Conservation (phyloP, 2,329 filamentous ascomycete genomes). For the Talaromyces amestolkiae region DNA sequence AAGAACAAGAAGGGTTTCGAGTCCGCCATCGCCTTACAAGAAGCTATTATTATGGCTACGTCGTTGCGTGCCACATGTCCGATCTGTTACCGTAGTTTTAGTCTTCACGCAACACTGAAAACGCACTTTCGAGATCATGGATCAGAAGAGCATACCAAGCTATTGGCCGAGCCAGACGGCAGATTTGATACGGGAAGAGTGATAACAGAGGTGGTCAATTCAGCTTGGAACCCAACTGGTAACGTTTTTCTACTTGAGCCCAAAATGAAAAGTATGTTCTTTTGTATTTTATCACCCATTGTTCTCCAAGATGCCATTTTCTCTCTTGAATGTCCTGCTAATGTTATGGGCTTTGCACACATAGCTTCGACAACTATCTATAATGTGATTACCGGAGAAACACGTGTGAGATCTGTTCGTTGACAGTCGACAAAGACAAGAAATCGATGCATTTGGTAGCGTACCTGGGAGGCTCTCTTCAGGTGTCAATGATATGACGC, state of each 20-base stretch:
- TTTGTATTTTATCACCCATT: background rate
- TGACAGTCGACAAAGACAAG: background rate
- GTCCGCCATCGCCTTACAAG: conserved; percentile 17
- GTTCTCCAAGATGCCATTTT: background rate
- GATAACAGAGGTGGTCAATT: conserved; percentile 16
- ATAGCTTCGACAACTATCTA: conserved; percentile 13
- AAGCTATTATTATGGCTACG: conserved; percentile 17
- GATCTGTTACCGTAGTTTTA: conserved; percentile 18
- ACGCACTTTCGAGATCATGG: conserved; percentile 13
- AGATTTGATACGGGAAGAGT: conserved; percentile 17
- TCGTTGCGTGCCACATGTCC: conserved; percentile 18
- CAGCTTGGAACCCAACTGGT: conserved; percentile 4
- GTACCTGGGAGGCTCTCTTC: background rate
- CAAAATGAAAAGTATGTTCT: background rate
- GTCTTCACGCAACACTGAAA: conserved; percentile 18
- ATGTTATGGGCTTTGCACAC: background rate
- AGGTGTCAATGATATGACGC: background rate
- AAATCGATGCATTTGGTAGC: background rate
- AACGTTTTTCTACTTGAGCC: conserved; percentile 1
- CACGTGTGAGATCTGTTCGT: conserved; percentile 3
- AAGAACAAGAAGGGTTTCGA: conserved; percentile 14
- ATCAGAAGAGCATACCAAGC: conserved; percentile 10
- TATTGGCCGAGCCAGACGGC: conserved; percentile 16
- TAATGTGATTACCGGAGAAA: conserved; percentile 18
- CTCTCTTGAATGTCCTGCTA: background rate